These are phyloP conservation scores for Cyclospora cayetanensis DNA, from an alignment of 169 alveolate species.

Conservation along the genomic window DNA sequence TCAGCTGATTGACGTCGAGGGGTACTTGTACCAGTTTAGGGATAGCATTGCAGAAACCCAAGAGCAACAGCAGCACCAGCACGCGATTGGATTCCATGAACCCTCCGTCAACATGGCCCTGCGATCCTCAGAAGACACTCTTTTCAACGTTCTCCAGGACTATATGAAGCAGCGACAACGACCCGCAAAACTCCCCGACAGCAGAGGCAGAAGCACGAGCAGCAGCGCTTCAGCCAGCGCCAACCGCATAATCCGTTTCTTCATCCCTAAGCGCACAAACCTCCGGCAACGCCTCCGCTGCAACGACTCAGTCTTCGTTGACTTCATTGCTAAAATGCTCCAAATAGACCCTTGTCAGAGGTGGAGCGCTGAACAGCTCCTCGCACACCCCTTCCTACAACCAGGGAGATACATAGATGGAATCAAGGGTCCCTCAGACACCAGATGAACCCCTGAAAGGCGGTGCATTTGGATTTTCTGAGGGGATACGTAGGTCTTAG, in stretches of 20 bases:
- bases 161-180: neutral
- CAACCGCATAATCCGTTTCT: constrained; percentile 57
- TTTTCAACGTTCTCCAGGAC: constrained; percentile 10
- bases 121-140: constrained; percentile 40
- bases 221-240: constrained; percentile 24
- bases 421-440: too few relatives aligned
- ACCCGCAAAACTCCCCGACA: neutral
- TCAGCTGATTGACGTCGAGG: constrained; percentile 89
- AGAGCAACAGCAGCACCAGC: constrained; percentile 19
- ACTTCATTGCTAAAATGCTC: constrained; percentile 80
- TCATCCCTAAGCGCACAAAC: constrained; percentile 69
- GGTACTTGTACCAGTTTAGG: constrained; percentile 82
- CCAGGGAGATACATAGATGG: constrained; percentile 70
- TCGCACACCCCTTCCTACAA: constrained; percentile 89
- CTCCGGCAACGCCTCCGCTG: constrained; percentile 74
- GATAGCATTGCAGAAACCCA: neutral
- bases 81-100: neutral
- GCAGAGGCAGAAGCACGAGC: constrained; percentile 19
- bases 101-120: constrained; percentile 32
- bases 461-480: too few relatives aligned
- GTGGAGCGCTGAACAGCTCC: constrained; percentile 90
- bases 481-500: too few relatives aligned
- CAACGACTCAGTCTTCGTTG: constrained; percentile 80
- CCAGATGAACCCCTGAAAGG: too few relatives aligned
- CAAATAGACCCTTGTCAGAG: constrained; percentile 84